phyloP scores from a whole-genome alignment of 345 rosid species.

The Sonneratia caseolaris region DNA sequence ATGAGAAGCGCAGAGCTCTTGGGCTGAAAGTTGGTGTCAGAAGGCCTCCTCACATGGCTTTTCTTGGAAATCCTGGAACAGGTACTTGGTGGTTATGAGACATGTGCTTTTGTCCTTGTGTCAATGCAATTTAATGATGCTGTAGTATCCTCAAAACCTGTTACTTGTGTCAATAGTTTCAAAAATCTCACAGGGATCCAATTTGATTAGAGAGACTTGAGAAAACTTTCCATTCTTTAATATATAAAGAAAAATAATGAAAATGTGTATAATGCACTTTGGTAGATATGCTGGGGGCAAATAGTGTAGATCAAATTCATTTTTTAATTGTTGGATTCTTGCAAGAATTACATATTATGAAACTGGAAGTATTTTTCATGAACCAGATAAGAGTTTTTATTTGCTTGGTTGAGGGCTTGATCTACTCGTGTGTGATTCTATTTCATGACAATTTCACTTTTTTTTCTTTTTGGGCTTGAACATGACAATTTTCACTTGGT shows the following conservation, averaged over 20 bases:
- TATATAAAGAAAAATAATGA: too few relatives aligned
- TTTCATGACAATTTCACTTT: neutral
- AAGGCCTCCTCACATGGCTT: slow-evolving; percentile 97
- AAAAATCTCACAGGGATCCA: neutral
- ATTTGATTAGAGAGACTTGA: neutral
- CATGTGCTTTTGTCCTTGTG: neutral
- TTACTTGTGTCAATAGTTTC: neutral
- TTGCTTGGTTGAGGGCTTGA: neutral
- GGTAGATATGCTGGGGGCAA: too few relatives aligned
- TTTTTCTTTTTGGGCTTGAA: too few relatives aligned
- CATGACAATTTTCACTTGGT: neutral
- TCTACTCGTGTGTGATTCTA: neutral
- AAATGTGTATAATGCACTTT: too few relatives aligned
- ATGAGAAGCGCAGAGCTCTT: slow-evolving; percentile 88
- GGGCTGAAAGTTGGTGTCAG: slow-evolving; percentile 76
- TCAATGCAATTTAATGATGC: neutral
- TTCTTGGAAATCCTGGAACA: slow-evolving; percentile 97
- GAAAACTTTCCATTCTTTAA: neutral
- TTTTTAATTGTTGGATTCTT: too few relatives aligned
- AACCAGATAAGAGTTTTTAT: neutral
- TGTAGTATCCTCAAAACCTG: neutral
- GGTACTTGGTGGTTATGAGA: slow-evolving; percentile 25
- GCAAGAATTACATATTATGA: neutral
- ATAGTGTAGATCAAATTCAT: too few relatives aligned
- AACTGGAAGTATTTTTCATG: neutral